Evolutionary conservation across 2,329 filamentous ascomycete species (phyloP), one percentile per base, ranked within the genome.

Genomic region (Fusarium verticillioides): DNA sequence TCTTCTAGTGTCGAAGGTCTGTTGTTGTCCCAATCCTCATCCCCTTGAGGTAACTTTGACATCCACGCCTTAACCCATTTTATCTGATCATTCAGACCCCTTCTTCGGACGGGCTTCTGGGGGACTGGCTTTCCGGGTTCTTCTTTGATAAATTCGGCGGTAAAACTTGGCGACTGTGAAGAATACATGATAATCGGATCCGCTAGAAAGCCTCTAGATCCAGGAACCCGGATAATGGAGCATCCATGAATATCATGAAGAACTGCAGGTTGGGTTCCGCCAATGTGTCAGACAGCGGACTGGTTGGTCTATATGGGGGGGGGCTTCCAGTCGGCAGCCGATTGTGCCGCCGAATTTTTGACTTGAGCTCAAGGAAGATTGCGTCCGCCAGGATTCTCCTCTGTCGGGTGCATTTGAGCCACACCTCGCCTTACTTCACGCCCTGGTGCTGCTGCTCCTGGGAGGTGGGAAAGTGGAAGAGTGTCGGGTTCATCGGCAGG

Each of bases 1-100:
- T 77, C 75, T 23, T 72, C 70, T n/a, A 65, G 43, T 5, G 75
- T 68, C 26, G 69, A 77, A 18, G 75, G 75, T 47, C 61, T 71
- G 63, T 77, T 77, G 50, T 77, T 77, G 46, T 77, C 69, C 75
- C 75, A 77, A 42, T 77, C 75, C 62, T 76, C 75, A n/a, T 77
- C 73, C 42, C 75, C 75, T 49, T 77, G 75, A 18, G 75, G 75
- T n/a, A 77, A 60, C 34, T 75, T 75, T 50, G 75, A 74, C 73
- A 77, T 72, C 75, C 75, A 77, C 40, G 75, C 73, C 54, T 40
- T 68, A 32, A 77, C 72, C 75, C 75, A 77, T 77, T 67, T 77
- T 44, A 75, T 74, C 34, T 76, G 75, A 39, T 75, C 75, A 43
- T 76, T 76, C 58, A 77, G 65, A 42, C 75, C 75, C 42, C 75